Evolutionary conservation across 2,329 filamentous ascomycete genomes (phyloP).

Genomic region (Paecilomyces niveus): DNA sequence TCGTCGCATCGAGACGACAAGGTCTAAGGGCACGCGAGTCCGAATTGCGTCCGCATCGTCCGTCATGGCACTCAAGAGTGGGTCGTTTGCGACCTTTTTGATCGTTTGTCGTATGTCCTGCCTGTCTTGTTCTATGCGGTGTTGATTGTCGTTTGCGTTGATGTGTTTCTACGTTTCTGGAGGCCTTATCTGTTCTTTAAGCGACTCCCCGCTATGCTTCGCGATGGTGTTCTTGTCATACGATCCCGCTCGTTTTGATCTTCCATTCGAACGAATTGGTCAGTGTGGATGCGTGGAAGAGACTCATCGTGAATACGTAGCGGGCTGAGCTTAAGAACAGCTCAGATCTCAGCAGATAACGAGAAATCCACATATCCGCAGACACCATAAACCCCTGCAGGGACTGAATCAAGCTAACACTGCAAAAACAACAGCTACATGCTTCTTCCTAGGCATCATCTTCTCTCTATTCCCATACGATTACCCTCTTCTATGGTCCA

Average conservation of each 20-base stretch:
- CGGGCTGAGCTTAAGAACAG: background rate
- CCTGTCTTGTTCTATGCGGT: conserved; percentile 3
- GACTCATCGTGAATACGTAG: background rate
- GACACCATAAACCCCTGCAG: background rate
- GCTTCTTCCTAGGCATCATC: conserved; percentile 96
- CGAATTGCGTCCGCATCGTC: background rate
- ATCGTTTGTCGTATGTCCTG: conserved; percentile 79
- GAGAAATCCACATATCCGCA: background rate
- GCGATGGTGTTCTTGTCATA: background rate
- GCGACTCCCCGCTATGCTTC: background rate
- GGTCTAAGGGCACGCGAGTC: background rate
- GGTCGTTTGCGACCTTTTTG: conserved; percentile 90
- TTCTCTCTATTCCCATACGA: conserved; percentile 94
- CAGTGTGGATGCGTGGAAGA: background rate
- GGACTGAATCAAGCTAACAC: background rate
- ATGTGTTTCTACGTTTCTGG: background rate
- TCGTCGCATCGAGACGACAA: background rate
- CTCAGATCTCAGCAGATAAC: background rate
- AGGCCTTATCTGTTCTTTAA: background rate
- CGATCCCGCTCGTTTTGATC: too few species aligned
- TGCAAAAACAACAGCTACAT: conserved; percentile 55
- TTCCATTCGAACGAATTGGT: too few species aligned
- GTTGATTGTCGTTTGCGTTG: background rate
- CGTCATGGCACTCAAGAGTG: conserved; percentile 32
- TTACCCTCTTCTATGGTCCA: conserved; percentile 43